phyloP scores from a whole-genome alignment of 177 flowering plant species.

The Vitis hybrid region DNA sequence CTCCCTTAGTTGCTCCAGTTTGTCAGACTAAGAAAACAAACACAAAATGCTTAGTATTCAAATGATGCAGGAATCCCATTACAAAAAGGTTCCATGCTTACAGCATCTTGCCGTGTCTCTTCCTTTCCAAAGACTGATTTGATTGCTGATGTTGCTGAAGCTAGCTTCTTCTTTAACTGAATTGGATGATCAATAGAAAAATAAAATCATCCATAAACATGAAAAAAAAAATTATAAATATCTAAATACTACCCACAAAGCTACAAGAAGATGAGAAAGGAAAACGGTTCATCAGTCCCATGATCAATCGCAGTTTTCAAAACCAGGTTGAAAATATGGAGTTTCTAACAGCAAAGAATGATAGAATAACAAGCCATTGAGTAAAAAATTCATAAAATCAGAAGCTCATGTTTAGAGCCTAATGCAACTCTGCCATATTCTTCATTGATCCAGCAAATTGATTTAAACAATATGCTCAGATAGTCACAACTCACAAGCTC shows the following conservation, averaged over 20 bases:
- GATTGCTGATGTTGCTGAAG: conserved; percentile 93
- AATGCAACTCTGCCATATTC: background rate
- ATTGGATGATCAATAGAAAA: conserved; percentile 12
- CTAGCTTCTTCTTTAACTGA: conserved; percentile 85
- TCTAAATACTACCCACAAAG: too few relatives aligned
- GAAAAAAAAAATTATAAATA: background rate
- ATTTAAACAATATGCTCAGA: background rate
- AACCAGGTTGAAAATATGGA: background rate
- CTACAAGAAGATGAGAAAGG: background rate
- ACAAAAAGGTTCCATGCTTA: conserved; percentile 35
- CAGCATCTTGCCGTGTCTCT: conserved; percentile 58
- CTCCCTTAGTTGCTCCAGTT: conserved; percentile 75
- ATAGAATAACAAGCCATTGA: background rate
- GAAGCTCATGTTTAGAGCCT: background rate
- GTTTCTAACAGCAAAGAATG: background rate
- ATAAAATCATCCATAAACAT: background rate
- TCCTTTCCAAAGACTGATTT: conserved; percentile 94
- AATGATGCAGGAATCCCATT: background rate
- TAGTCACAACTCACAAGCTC: too few relatives aligned
- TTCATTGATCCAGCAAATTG: background rate
- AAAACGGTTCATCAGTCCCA: background rate
- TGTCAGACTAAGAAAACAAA: conserved; percentile 56
- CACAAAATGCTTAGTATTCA: background rate
- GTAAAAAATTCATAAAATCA: background rate
- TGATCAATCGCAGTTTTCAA: background rate